Evolutionary conservation across 2,329 filamentous ascomycete genomes (phyloP), one percentile per base, ranked within the genome.

Genomic region (Zymoseptoria tritici): DNA sequence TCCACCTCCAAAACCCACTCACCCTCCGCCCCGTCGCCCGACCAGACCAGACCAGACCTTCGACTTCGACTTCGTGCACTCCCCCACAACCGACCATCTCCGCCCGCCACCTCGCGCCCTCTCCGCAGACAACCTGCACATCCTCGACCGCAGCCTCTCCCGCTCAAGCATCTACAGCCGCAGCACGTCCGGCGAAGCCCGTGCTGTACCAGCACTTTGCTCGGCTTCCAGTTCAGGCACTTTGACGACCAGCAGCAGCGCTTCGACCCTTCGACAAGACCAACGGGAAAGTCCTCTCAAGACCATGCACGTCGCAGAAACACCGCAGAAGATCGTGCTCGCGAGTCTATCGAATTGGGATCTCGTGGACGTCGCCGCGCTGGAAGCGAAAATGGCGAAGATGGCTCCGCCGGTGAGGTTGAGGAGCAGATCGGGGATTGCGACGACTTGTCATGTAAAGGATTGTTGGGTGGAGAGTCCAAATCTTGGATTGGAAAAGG

Each of bases 151-250:
- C 54, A 59, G 56, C 13, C 60, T 66, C 13, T 71, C 68, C 11
- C 29, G 68, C 3, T 68, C 68, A 3, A 71, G 70, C 50, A 56
- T 70, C 8, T 71, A 71, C 62, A 71, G 70, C 51, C 64, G 68
- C 26, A 67, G 64, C 57, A 64, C 66, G 9, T 68, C 64, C 31
- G 69, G 69, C 9, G 66, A 67, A 54, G 55, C 56, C 8, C 57
- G 21, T 9, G 42, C 36, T 4, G 7, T 49, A 3, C 49, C 22
- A 7, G 24, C 42, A 13, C 56, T 60, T 11, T 58, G 61, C 26
- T 57, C 58, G 5, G 55, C 36, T 11, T 54, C 56, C 22, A 19
- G 50, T 16, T 54, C 56, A 19, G 11, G 64, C 6, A 67, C 56
- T 4, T 56, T 55, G 2, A 68, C 63, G 36, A 63, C 64, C 4